Percentiles rank a stretch among this genome's conserved stretches.
phyloP scores from a whole-genome alignment of 2,329 filamentous ascomycete species.

The Tolypocladium guangdongense region DNA sequence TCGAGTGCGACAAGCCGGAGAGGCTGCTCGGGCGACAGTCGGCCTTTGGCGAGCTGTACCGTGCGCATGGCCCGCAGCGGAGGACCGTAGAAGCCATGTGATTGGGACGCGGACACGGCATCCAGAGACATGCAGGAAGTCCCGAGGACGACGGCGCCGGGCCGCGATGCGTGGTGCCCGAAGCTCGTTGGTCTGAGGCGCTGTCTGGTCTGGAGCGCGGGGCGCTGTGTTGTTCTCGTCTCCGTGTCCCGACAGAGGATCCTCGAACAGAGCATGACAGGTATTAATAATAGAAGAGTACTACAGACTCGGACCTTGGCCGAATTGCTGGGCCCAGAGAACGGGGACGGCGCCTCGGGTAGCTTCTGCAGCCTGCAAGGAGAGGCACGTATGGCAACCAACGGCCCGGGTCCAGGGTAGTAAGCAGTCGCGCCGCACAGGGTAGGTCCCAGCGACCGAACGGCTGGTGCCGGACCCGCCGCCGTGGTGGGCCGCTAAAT shows the following conservation, averaged over 20 bases:
- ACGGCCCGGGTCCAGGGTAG: background rate
- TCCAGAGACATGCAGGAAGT: too few species aligned
- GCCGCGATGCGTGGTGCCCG: too few species aligned
- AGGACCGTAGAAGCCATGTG: background rate
- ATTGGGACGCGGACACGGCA: too few species aligned
- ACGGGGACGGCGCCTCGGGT: too few species aligned
- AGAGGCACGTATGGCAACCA: too few species aligned
- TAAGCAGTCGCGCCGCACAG: too few species aligned
- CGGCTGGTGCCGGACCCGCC: background rate
- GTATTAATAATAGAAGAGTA: too few species aligned
- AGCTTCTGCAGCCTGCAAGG: too few species aligned
- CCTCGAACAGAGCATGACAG: background rate
- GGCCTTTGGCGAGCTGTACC: background rate
- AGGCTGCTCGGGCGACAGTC: background rate
- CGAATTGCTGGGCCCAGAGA: too few species aligned
- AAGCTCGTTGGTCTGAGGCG: background rate
- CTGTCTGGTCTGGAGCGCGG: background rate
- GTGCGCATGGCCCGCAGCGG: background rate
- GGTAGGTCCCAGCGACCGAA: background rate
- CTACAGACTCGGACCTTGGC: too few species aligned
- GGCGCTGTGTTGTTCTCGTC: background rate
- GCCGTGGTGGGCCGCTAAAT: background rate
- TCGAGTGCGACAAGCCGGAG: slow-evolving; percentile 5
- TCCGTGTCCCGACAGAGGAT: background rate
- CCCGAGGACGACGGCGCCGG: too few species aligned